Conservation (phyloP, 2,329 filamentous ascomycete species). For the Sarocladium kiliense region DNA sequence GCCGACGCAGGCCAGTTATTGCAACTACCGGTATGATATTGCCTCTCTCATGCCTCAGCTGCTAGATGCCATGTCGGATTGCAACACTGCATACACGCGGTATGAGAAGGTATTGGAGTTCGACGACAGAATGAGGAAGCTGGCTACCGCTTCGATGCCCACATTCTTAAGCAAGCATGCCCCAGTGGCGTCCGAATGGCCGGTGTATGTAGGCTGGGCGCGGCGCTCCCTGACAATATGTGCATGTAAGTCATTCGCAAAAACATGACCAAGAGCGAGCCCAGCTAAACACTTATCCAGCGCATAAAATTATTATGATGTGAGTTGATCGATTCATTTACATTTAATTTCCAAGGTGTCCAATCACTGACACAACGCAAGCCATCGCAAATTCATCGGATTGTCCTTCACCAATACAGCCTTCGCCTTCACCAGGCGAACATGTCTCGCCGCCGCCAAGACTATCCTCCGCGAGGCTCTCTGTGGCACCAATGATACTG, state of each 20-base stretch:
- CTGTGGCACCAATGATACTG: slow-evolving; percentile 15
- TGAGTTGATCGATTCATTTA: too few species aligned
- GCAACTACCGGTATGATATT: not conserved
- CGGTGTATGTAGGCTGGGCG: not conserved
- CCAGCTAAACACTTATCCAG: too few species aligned
- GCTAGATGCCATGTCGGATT: slow-evolving; percentile 25
- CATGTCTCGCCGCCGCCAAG: slow-evolving; percentile 31
- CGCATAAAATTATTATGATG: too few species aligned
- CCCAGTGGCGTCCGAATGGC: not conserved
- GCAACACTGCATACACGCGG: slow-evolving; percentile 26
- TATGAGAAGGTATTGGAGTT: slow-evolving; percentile 29
- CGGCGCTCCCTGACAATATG: not conserved
- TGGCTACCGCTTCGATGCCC: not conserved
- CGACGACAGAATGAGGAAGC: slow-evolving; percentile 28
- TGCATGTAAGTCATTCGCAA: too few species aligned
- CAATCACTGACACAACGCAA: not conserved
- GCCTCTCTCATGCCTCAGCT: slow-evolving; percentile 8
- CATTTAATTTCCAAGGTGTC: too few species aligned
- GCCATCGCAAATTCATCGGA: slow-evolving; percentile 23
- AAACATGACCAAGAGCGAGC: too few species aligned
- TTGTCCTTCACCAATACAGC: slow-evolving; percentile 25
- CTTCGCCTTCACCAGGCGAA: slow-evolving; percentile 27
- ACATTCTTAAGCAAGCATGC: not conserved
- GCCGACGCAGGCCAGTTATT: not conserved
- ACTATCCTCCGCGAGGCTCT: slow-evolving; percentile 29